Evolutionary conservation across 352 stramenopile genomes (phyloP).

Genomic region (Blastocystis sp.): DNA sequence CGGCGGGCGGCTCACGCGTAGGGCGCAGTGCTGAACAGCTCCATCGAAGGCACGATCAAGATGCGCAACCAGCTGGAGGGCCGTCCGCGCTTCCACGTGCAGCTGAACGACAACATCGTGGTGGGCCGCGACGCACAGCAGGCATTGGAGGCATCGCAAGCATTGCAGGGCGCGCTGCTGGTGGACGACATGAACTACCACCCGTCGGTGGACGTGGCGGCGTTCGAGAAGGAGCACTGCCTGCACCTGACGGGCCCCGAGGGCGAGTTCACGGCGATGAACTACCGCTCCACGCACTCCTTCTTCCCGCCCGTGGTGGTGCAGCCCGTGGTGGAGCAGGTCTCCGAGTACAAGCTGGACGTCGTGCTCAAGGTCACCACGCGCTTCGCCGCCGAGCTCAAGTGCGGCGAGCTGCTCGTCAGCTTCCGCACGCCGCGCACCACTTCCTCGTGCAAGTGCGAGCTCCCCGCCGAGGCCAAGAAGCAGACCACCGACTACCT

Average conservation of each 20-base stretch:
- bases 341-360: slow-evolving; percentile 63
- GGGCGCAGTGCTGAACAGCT: slow-evolving; percentile 48
- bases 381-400: slow-evolving; percentile 20
- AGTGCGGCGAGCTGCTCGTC: slow-evolving; percentile 23
- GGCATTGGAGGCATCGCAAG: no score
- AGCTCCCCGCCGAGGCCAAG: slow-evolving; percentile 44
- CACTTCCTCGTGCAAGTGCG: slow-evolving; percentile 29
- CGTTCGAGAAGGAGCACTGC: slow-evolving; percentile 46
- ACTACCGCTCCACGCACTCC: slow-evolving; percentile 39
- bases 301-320: slow-evolving; percentile 55
- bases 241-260: slow-evolving; percentile 42
- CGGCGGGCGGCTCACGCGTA: not conserved
- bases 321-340: slow-evolving; percentile 49
- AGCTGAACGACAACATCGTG: slow-evolving; percentile 43
- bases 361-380: slow-evolving; percentile 63
- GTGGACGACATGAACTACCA: slow-evolving; percentile 63
- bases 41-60: slow-evolving; percentile 42
- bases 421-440: slow-evolving; percentile 36
- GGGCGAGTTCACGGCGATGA: slow-evolving; percentile 53
- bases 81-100: slow-evolving; percentile 36
- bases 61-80: slow-evolving; percentile 45
- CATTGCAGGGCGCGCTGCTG: not conserved
- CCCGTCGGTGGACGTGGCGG: slow-evolving; percentile 38
- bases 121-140: not conserved
- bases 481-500: slow-evolving; percentile 58